Base-by-base conservation (phyloP, 805 yeast genomes). In the Candida qinlingensis region DNA sequence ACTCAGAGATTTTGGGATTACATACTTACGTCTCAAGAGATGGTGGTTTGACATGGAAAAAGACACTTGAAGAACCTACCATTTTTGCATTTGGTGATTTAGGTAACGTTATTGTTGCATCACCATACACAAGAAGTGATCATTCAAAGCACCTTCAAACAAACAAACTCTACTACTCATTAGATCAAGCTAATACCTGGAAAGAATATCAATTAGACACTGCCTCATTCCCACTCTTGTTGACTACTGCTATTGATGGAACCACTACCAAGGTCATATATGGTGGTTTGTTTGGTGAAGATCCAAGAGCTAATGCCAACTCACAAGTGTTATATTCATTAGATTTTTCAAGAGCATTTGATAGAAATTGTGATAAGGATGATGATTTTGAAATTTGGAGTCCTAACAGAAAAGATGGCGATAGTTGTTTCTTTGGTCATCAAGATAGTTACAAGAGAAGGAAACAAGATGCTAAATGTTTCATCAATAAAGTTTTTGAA, bases 121-220 rank as follows among this genome's bases (percentile, higher is more conserved):
- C 79, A 9, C 62, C 64, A 19, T 59, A 53, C 35, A 39, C 39
- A 6, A 49, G 45, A 11, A 38, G 42, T 3, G 28, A 37, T 2
- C 80, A 80, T 13, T n/a, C n/a, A n/a, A 56, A 53, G 28, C 52
- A 56, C n/a, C 56, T 67, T 5, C 51, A 52, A 3, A 58, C 64
- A 1, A 69, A 72, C 34, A 65, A 63, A 9, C 62, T 73, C 26
- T 68, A 60, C 47, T 89, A 73, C 57, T 85, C 96, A 0, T 62
- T 84, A 29, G 91, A 88, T 61, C 91, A 87, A 60, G 96, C 95
- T 31, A 59, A 69, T 9, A 65, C 82, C 1, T 89, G 92, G 91
- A 48, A 60, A 2, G 68, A 71, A 19, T 63, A 69, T 34, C 68
- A 73, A n/a, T 59, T 87, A 6, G 82, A 78, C 5, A 50, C 53